These are phyloP conservation scores for Cokeromyces recurvatus DNA, from an alignment of 371 early-diverging fungal genomes.

Conservation along the genomic window DNA sequence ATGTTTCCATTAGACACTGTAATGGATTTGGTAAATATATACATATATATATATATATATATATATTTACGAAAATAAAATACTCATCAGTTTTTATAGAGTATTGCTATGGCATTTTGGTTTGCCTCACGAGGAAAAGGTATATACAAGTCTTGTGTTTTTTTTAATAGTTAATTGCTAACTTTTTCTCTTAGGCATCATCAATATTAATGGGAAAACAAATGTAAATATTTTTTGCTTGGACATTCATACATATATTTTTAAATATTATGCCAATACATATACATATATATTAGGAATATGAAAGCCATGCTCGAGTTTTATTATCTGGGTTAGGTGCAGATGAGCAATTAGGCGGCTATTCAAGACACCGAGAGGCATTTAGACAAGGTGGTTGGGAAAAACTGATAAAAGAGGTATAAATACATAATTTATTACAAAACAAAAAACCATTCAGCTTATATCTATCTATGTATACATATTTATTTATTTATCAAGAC, in stretches of 20 bases:
- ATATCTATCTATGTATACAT: too few relatives aligned
- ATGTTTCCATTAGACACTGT: slow-evolving; percentile 84
- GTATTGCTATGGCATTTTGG: slow-evolving; percentile 96
- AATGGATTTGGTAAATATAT: slow-evolving; percentile 92
- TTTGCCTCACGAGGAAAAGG: slow-evolving; percentile 83
- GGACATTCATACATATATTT: too few relatives aligned
- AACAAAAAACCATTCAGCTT: too few relatives aligned
- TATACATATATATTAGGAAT: slow-evolving; percentile 15
- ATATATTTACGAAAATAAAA: too few relatives aligned
- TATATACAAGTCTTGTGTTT: too few relatives aligned
- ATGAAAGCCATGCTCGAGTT: slow-evolving; percentile 68
- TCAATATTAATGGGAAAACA: slow-evolving; percentile 11
- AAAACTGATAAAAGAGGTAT: slow-evolving; percentile 63
- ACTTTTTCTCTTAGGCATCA: slow-evolving; percentile 17
- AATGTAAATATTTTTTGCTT: slow-evolving; percentile 1
- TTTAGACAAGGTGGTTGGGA: slow-evolving; percentile 64
- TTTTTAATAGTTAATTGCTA: too few relatives aligned
- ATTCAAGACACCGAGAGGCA: slow-evolving; percentile 80
- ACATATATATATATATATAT: too few relatives aligned
- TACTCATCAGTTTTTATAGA: too few relatives aligned
- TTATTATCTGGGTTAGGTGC: slow-evolving; percentile 93
- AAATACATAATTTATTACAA: not conserved
- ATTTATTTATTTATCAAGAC: too few relatives aligned
- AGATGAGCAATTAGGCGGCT: slow-evolving; percentile 93
- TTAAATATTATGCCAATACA: too few relatives aligned